Conservation (phyloP, 768 basidiomycete species). For the Gloeophyllum trabeum region DNA sequence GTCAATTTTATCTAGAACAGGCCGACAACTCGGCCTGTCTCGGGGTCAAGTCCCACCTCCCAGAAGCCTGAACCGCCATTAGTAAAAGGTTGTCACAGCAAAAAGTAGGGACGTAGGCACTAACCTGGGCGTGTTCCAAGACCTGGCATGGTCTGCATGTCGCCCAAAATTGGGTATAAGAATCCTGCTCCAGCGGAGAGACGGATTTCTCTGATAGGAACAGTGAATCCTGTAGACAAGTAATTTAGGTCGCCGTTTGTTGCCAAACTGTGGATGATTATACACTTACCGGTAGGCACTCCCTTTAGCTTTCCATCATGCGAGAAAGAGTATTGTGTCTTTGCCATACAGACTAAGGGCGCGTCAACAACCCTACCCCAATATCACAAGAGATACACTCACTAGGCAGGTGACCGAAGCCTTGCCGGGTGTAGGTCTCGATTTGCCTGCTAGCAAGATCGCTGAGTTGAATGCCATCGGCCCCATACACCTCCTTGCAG, state of each 20-base stretch:
- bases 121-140: conserved; percentile 82
- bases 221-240: conserved; percentile 67
- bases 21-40: conserved; percentile 75
- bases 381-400: conserved; percentile 16
- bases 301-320: conserved; percentile 88
- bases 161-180: conserved; percentile 89
- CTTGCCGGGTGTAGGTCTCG: conserved; percentile 87
- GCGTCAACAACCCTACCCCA: conserved; percentile 4
- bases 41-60: conserved; percentile 76
- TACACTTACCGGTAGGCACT: conserved; percentile 58
- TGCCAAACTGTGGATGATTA: background rate
- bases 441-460: conserved; percentile 78
- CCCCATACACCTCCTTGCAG: conserved; percentile 87
- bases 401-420: conserved; percentile 73
- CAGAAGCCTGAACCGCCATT: conserved; percentile 54
- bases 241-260: background rate
- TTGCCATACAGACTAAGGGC: conserved; percentile 82
- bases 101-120: conserved; percentile 4
- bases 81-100: conserved; percentile 2
- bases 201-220: conserved; percentile 83
- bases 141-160: conserved; percentile 99
- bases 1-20: conserved; percentile 48
- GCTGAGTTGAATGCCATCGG: conserved; percentile 81
- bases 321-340: conserved; percentile 97
- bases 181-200: conserved; percentile 92